Percentiles rank a stretch among this genome's conserved stretches.
Conservation (phyloP, 2,329 filamentous ascomycete genomes). For the Trichoderma afroharzianum region DNA sequence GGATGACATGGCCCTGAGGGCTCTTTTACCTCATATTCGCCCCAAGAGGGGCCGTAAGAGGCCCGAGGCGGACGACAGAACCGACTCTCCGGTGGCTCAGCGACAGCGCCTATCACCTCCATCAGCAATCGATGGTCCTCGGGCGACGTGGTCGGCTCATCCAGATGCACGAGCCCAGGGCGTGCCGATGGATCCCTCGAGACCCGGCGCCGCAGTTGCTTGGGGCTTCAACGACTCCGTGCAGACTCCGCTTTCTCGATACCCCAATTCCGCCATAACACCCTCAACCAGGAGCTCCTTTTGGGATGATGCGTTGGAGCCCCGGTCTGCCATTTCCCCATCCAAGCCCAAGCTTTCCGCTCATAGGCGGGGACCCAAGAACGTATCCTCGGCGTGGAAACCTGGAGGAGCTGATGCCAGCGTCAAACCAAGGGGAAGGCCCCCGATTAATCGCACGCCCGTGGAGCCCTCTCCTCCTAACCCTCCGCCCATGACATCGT, state of each 20-base stretch:
- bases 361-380: conserved; percentile 70
- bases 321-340: conserved; percentile 70
- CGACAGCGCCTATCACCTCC: conserved; percentile 58
- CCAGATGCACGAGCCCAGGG: conserved; percentile 35
- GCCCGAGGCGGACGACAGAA: conserved; percentile 56
- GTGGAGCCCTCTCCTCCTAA: conserved; percentile 58
- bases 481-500: conserved; percentile 57
- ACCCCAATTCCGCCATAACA: conserved; percentile 76
- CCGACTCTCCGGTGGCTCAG: conserved; percentile 49
- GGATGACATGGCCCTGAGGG: conserved; percentile 83
- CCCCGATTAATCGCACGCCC: conserved; percentile 61
- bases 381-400: conserved; percentile 88
- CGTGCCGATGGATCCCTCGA: conserved; percentile 36
- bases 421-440: conserved; percentile 74
- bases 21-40: conserved; percentile 72
- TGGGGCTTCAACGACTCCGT: conserved; percentile 45
- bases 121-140: conserved; percentile 39
- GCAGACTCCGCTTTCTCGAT: conserved; percentile 62
- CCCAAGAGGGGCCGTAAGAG: conserved; percentile 61
- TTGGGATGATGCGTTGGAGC: conserved; percentile 58
- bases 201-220: conserved; percentile 25
- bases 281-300: conserved; percentile 54
- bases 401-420: conserved; percentile 56
- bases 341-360: conserved; percentile 47
- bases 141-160: conserved; percentile 42